These are phyloP conservation scores for Candida pseudoglaebosa DNA, from an alignment of 805 yeast species.

Conservation along the genomic window DNA sequence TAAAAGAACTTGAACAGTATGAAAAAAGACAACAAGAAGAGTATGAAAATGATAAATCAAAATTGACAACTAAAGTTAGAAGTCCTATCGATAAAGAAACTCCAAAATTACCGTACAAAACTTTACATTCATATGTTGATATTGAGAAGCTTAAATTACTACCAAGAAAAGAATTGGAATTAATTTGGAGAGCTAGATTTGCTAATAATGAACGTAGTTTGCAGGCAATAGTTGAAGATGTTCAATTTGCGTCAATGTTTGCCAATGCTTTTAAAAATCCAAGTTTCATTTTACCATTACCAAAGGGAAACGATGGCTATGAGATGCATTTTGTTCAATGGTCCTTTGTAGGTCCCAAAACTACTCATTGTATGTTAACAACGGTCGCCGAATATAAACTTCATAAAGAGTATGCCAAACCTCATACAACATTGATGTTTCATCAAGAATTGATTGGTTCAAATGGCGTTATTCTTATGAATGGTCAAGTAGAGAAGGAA, in stretches of 20 bases:
- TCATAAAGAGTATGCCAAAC: constrained; percentile 88
- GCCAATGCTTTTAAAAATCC: constrained; percentile 71
- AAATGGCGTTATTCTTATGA: constrained; percentile 73
- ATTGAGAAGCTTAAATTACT: constrained; percentile 58
- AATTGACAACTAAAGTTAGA: constrained; percentile 28
- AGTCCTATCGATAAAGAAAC: constrained; percentile 32
- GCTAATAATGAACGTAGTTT: constrained; percentile 53
- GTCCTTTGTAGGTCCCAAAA: constrained; percentile 79
- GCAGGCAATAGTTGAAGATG: constrained; percentile 57
- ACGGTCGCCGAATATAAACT: constrained; percentile 88
- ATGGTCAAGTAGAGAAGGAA: constrained; percentile 76
- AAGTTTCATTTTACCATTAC: constrained; percentile 84
- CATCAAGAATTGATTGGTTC: constrained; percentile 68
- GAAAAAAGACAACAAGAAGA: constrained; percentile 37
- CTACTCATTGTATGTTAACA: constrained; percentile 87
- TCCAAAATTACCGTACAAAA: constrained; percentile 57
- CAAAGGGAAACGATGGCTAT: constrained; percentile 49
- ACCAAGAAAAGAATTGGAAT: constrained; percentile 61
- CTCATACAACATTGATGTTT: constrained; percentile 87
- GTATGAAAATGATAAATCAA: constrained; percentile 17
- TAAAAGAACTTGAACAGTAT: constrained; percentile 59
- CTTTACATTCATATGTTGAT: constrained; percentile 67
- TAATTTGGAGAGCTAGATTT: constrained; percentile 88
- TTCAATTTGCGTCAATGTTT: constrained; percentile 60
- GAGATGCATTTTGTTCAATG: constrained; percentile 95